phyloP scores from a whole-genome alignment of 257 asterid genomes.

The Haberlea rhodopensis region DNA sequence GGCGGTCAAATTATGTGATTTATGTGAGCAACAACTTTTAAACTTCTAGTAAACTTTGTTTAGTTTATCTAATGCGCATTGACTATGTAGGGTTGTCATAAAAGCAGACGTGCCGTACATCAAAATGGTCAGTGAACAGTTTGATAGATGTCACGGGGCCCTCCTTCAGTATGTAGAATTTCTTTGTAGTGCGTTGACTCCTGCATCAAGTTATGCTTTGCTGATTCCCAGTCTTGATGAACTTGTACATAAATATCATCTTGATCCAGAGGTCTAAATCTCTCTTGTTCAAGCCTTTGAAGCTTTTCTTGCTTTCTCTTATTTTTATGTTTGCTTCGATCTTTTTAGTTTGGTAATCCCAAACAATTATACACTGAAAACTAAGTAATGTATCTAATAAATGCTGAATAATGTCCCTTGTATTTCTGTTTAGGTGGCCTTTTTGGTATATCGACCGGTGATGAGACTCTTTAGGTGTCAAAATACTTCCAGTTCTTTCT shows the following conservation, averaged over 20 bases:
- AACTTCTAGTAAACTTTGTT: too few species aligned
- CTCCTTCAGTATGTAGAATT: constrained; percentile 99
- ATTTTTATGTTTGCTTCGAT: constrained; percentile 16
- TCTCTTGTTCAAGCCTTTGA: constrained; percentile 23
- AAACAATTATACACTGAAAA: background rate
- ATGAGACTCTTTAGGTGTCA: constrained; percentile 92
- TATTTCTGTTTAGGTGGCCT: constrained; percentile 73
- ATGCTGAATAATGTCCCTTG: constrained; percentile 5
- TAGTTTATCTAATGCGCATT: background rate
- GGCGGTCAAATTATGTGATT: constrained; percentile 4
- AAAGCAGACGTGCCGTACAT: constrained; percentile 82
- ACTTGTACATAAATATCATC: constrained; percentile 89
- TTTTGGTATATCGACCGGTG: constrained; percentile 90
- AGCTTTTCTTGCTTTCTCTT: constrained; percentile 7
- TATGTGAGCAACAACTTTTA: background rate
- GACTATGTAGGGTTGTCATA: constrained; percentile 74
- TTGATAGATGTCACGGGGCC: constrained; percentile 96
- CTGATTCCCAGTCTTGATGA: constrained; percentile 88
- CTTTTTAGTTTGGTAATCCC: constrained; percentile 8
- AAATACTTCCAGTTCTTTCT: constrained; percentile 51
- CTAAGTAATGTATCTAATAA: constrained; percentile 7
- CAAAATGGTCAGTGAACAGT: constrained; percentile 97
- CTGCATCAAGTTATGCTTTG: constrained; percentile 70
- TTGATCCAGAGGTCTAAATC: constrained; percentile 86
- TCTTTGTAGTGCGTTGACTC: constrained; percentile 82